Conservation (phyloP, 2,329 filamentous ascomycete genomes). For the Chaetomium globosum region DNA sequence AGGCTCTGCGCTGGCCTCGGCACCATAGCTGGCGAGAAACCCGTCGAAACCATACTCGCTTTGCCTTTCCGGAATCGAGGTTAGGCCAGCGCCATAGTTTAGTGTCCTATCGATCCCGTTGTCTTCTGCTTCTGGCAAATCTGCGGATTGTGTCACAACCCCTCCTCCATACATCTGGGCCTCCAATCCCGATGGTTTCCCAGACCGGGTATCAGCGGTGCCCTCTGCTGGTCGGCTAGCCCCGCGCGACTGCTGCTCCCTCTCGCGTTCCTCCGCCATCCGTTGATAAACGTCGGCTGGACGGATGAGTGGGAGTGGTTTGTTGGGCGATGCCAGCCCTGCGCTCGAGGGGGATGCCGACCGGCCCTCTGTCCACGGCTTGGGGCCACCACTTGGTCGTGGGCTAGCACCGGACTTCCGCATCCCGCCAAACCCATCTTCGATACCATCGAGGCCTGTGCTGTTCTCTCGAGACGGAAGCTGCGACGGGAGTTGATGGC, state of each 20-base stretch:
- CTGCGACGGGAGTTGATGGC: slow-evolving; percentile 43
- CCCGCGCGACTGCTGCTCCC: slow-evolving; percentile 59
- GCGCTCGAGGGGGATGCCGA: slow-evolving; percentile 46
- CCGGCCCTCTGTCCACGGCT: slow-evolving; percentile 44
- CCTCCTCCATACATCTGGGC: background rate
- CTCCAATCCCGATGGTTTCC: background rate
- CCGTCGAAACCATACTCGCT: slow-evolving; percentile 61
- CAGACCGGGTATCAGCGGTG: slow-evolving; percentile 42
- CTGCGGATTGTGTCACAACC: slow-evolving; percentile 27
- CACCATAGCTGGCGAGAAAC: slow-evolving; percentile 37
- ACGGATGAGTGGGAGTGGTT: slow-evolving; percentile 65
- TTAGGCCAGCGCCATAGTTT: slow-evolving; percentile 46
- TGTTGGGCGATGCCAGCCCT: slow-evolving; percentile 46
- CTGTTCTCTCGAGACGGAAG: slow-evolving; percentile 67
- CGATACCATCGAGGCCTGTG: slow-evolving; percentile 52
- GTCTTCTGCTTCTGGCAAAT: slow-evolving; percentile 15
- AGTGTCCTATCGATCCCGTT: slow-evolving; percentile 38
- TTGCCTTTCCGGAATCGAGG: slow-evolving; percentile 60
- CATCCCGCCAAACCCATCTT: slow-evolving; percentile 31
- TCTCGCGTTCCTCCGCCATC: slow-evolving; percentile 65
- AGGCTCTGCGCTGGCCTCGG: slow-evolving; percentile 18
- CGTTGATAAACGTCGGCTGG: slow-evolving; percentile 78
- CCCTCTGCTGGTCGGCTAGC: slow-evolving; percentile 61
- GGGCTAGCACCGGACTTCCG: slow-evolving; percentile 32
- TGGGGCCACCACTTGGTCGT: slow-evolving; percentile 37